Evolutionary conservation across 2,329 filamentous ascomycete species (phyloP).

Genomic region (Nemania diffusa): DNA sequence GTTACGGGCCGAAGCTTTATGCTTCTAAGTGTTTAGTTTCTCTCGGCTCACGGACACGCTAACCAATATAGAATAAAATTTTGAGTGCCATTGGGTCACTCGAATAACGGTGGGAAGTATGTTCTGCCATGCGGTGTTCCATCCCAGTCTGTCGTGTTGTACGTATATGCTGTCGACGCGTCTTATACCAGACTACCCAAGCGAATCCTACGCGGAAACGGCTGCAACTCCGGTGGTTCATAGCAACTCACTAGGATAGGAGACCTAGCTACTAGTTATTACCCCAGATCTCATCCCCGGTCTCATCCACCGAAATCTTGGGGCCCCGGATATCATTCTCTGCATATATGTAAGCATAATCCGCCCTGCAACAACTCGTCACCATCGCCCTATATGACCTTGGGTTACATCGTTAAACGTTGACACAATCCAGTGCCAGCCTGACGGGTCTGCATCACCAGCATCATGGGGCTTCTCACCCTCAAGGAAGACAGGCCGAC

Average conservation of each 20-base stretch:
- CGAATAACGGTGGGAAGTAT: constrained; percentile 20
- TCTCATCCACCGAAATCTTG: constrained; percentile 6
- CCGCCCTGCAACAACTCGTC: background rate
- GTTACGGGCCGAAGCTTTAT: background rate
- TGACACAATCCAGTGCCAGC: background rate
- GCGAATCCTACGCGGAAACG: constrained; percentile 7
- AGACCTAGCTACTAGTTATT: background rate
- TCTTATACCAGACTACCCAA: background rate
- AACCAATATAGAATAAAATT: background rate
- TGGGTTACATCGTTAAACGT: constrained; percentile 4
- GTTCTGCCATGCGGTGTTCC: constrained; percentile 20
- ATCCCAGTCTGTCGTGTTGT: background rate
- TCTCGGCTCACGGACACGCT: constrained; percentile 7
- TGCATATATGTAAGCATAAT: constrained; percentile 22
- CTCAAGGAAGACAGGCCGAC: constrained; percentile 68
- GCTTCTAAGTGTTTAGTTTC: constrained; percentile 5
- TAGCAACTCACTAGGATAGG: background rate
- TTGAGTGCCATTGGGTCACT: background rate
- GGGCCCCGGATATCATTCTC: constrained; percentile 24
- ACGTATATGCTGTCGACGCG: background rate
- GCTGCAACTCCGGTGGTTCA: background rate
- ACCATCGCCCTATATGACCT: constrained; percentile 1
- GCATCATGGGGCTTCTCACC: constrained; percentile 59
- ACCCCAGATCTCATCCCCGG: constrained; percentile 31
- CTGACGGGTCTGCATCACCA: constrained; percentile 11